A percentile compares a stretch with the other conserved stretches of the same genome.
These are phyloP conservation scores for Colletotrichum somersetense DNA, from an alignment of 2,329 filamentous ascomycete genomes.

Conservation along the genomic window DNA sequence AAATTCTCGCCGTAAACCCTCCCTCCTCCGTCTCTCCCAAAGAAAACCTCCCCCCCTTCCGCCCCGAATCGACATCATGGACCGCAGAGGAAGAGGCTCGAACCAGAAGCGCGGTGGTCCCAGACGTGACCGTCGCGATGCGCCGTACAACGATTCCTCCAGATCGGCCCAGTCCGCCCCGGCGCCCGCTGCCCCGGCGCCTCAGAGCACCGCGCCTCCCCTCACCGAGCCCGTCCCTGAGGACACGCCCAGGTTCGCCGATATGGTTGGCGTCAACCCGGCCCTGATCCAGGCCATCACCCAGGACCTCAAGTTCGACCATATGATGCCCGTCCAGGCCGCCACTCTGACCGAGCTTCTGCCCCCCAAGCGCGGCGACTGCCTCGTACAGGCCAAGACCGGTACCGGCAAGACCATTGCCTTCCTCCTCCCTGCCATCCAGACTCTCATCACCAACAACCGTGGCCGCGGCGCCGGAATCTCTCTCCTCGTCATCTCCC, in stretches of 20 bases:
- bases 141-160: slow-evolving; percentile 12
- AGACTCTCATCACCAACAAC: slow-evolving; percentile 73
- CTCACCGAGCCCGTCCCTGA: slow-evolving; percentile 55
- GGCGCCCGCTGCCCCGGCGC: slow-evolving; percentile 6
- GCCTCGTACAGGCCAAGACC: slow-evolving; percentile 86
- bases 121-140: slow-evolving; percentile 28
- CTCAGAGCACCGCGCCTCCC: slow-evolving; percentile 47
- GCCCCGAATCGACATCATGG: slow-evolving; percentile 18
- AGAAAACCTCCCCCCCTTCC: neutral
- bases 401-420: slow-evolving; percentile 90
- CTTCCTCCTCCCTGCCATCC: slow-evolving; percentile 86
- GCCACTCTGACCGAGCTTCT: slow-evolving; percentile 63
- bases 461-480: slow-evolving; percentile 56
- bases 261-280: slow-evolving; percentile 59
- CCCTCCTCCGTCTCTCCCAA: neutral
- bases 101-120: slow-evolving; percentile 19
- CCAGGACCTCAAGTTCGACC: slow-evolving; percentile 62
- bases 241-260: slow-evolving; percentile 61
- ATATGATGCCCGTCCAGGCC: slow-evolving; percentile 69
- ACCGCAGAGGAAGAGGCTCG: slow-evolving; percentile 36
- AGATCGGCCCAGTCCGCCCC: slow-evolving; percentile 9
- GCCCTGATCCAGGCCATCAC: slow-evolving; percentile 62
- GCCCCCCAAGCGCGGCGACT: slow-evolving; percentile 59
- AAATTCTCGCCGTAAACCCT: slow-evolving; percentile 9
- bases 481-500: slow-evolving; percentile 75